phyloP scores from a whole-genome alignment of 2,329 filamentous ascomycete genomes.

The Salinomyces thailandicus region DNA sequence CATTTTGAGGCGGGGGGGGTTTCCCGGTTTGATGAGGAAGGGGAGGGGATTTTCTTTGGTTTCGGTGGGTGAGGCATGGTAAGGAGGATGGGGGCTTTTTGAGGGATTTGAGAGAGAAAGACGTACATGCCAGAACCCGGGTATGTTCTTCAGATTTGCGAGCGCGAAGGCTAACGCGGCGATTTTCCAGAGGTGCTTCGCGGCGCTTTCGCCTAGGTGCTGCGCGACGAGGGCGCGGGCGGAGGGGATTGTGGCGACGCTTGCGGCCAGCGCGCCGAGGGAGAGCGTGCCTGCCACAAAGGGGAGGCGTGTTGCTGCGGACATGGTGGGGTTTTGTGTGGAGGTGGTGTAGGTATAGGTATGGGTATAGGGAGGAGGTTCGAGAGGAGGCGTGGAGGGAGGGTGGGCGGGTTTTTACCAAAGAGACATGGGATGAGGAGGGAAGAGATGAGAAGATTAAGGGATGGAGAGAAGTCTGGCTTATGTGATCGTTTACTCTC shows the following conservation, averaged over 20 bases:
- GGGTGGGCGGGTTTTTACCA: too few relatives aligned
- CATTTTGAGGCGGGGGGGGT: too few relatives aligned
- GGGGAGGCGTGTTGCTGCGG: constrained; percentile 21
- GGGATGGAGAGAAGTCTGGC: background rate
- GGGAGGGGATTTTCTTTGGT: too few relatives aligned
- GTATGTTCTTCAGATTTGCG: constrained; percentile 63
- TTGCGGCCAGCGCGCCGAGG: constrained; percentile 14
- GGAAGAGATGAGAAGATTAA: background rate
- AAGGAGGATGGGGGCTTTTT: too few relatives aligned
- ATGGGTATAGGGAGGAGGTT: too few relatives aligned
- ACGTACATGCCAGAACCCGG: constrained; percentile 62
- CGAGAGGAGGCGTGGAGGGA: too few relatives aligned
- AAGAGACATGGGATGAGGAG: too few relatives aligned
- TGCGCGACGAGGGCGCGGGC: constrained; percentile 18
- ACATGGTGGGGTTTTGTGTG: too few relatives aligned
- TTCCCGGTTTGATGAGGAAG: too few relatives aligned
- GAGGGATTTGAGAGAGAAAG: background rate
- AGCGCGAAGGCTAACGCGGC: constrained; percentile 38
- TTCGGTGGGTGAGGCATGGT: too few relatives aligned
- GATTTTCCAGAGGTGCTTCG: constrained; percentile 25
- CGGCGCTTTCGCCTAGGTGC: constrained; percentile 11
- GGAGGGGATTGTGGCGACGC: constrained; percentile 17
- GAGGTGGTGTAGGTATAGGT: too few relatives aligned
- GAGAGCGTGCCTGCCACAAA: constrained; percentile 20
- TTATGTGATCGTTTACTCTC: too few relatives aligned